Conservation (phyloP, 2,329 filamentous ascomycete species). For the Neonectria sp. region DNA sequence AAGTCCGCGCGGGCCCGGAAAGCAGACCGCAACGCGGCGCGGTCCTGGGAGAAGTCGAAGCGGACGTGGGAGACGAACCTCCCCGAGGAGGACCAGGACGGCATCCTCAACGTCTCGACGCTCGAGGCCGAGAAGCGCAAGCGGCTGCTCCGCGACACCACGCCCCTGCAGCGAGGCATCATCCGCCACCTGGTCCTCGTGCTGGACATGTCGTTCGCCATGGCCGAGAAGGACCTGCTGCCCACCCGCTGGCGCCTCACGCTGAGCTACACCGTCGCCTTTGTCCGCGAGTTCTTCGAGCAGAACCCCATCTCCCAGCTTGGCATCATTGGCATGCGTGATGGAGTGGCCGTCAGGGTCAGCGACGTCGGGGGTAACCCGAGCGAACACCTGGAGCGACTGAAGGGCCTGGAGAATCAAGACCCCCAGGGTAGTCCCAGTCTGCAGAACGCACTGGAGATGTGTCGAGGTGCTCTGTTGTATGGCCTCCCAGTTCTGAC, state of each 20-base stretch:
- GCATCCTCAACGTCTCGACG: conserved; percentile 82
- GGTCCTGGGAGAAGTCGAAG: conserved; percentile 77
- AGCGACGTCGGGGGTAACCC: conserved; percentile 95
- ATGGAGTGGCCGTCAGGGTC: conserved; percentile 88
- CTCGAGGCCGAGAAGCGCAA: conserved; percentile 86
- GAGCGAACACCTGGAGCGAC: conserved; percentile 84
- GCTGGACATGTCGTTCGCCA: conserved; percentile 92
- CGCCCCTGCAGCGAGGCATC: conserved; percentile 94
- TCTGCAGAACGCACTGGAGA: conserved; percentile 95
- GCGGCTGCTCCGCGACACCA: conserved; percentile 92
- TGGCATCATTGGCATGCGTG: conserved; percentile 92
- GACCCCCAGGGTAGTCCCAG: conserved; percentile 83
- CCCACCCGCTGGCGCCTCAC: conserved; percentile 89
- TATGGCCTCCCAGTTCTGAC: conserved; percentile 51
- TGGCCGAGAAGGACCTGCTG: conserved; percentile 94
- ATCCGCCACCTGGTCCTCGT: conserved; percentile 96
- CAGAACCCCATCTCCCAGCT: conserved; percentile 99
- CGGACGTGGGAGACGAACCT: conserved; percentile 81
- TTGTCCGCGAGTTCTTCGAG: conserved; percentile 96
- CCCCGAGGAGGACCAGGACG: conserved; percentile 79
- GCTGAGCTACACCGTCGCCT: conserved; percentile 86
- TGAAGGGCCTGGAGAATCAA: conserved; percentile 76
- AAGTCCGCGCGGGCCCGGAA: conserved; percentile 50
- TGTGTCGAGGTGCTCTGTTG: conserved; percentile 94
- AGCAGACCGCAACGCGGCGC: conserved; percentile 59